A percentile compares a stretch with the other conserved stretches of the same genome.
Evolutionary conservation across 257 asterid genomes (phyloP).

Genomic region (Cinchona pubescens): DNA sequence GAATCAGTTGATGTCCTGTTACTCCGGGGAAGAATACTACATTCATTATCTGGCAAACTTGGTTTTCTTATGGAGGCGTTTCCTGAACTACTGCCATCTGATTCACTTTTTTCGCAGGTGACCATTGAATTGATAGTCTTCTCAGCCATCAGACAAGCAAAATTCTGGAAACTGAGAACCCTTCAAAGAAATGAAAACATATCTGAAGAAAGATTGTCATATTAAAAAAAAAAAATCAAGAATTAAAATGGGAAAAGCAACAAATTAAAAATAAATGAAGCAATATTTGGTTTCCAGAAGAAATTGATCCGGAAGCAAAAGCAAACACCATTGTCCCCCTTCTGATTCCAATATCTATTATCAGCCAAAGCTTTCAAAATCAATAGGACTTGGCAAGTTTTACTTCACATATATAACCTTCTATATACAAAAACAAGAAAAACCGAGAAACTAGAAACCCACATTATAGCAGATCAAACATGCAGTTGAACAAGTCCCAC

Average conservation of each 20-base stretch:
- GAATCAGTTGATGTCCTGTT: slow-evolving; percentile 41
- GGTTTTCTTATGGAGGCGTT: slow-evolving; percentile 17
- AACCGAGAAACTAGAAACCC: too few species aligned
- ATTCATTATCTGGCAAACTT: slow-evolving; percentile 22
- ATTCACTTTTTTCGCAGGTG: slow-evolving; percentile 26
- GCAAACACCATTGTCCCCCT: background rate
- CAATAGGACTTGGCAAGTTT: too few species aligned
- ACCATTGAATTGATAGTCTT: slow-evolving; percentile 31
- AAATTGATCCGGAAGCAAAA: background rate
- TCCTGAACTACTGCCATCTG: slow-evolving; percentile 17
- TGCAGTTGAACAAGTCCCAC: too few species aligned
- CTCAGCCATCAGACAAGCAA: slow-evolving; percentile 52
- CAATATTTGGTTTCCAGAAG: background rate
- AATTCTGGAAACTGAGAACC: slow-evolving; percentile 19
- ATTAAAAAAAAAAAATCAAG: background rate
- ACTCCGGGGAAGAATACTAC: slow-evolving; percentile 18
- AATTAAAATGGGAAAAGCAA: background rate
- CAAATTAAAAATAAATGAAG: background rate
- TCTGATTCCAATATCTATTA: background rate
- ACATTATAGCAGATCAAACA: too few species aligned
- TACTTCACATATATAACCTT: too few species aligned
- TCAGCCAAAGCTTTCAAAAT: too few species aligned
- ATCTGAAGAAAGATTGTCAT: background rate
- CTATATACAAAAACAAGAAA: too few species aligned
- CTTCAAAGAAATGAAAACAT: slow-evolving; percentile 13